Evolutionary conservation across 2,329 filamentous ascomycete genomes (phyloP), one percentile per base, ranked within the genome.

Genomic region (Trichoderma sp.): DNA sequence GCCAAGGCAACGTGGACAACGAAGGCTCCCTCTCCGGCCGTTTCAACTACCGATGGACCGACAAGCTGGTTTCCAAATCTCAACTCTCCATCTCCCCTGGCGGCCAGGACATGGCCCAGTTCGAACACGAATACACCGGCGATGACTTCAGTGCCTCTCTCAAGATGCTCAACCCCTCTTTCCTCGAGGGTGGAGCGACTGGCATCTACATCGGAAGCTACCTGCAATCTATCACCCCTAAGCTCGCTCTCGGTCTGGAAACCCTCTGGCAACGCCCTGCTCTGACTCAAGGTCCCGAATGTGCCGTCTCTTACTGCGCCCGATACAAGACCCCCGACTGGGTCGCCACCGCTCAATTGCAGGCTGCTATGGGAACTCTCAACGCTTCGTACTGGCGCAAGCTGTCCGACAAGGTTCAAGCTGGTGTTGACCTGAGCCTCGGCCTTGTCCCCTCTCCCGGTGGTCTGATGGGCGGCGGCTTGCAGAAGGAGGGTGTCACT

Each of bases 121-220:
- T 98, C 81, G 96, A 99, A 82, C 94, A 97, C 82, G 96, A 99
- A 84, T 98, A 98, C 85, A 93, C 90, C 26, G 96, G 96, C 80
- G 86, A 89, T 78, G 96, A 99, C 84, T 99, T 99, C 84, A 95
- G 93, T 58, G 94, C 94, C 28, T 95, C 93, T 56, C 80, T 99
- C 77, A 99, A 98, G 86, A 91, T 94, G 79, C 89, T 98, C 80
- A 98, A 98, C 86, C 96, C 96, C n/a, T 98, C 94, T 6, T 86
- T 92, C 76, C 89, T 99, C 68, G 95, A 98, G 81, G 95, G 96
- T 72, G 94, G 94, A 71, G 83, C 98, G 66, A 99, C 95, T 30
- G 96, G 96, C 78, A 97, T 98, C 83, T 94, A 94, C 81, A 95
- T 99, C 79, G 95, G 93, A 77, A 96, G 93, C 86, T 98, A 98